Evolutionary conservation across 306 rosid species (phyloP), one percentile per base, ranked within the genome.

Genomic region (Herpetospermum pedunculosum): DNA sequence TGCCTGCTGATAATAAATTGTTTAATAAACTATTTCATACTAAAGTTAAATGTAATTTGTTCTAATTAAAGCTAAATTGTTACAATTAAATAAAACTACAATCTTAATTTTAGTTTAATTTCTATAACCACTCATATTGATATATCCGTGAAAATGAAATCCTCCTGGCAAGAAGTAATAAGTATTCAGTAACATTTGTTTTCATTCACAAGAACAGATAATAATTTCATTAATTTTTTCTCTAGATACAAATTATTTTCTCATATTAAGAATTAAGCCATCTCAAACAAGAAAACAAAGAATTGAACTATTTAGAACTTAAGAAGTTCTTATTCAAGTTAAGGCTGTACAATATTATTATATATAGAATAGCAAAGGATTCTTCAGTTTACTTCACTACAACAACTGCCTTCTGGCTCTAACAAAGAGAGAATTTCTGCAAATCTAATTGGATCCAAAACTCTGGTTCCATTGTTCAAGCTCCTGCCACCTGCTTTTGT

Each of bases 401-500:
- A 72, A 4, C n/a, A n/a, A n/a, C n/a, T n/a, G n/a, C n/a, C n/a
- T n/a, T n/a, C 47, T n/a, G 40, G 4, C 26, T 0, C 9, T n/a
- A 72, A 38, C 47, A 37, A 21, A 21, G 4, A 38, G 13, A 12
- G 2, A 67, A 41, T 67, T 41, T 67, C 0, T 69, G 19, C 73
- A 76, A 55, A 64, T 78, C 89, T 84, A 94, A 73, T 88, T 91
- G 74, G 97, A 91, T 80, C 98, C 98, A 76, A 86, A 94, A 59
- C 88, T 94, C 73, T 88, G 80, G 76, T 94, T 94, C 98, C 97
- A 94, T 62, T 74, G 83, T 75, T 91, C 90, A 76, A 94, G 92
- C 77, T 91, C 98, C 83, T 89, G 90, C 97, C 97, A 94, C 80
- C 87, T 91, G 82, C 92, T 89, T 78, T 88, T 94, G 82, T 85